Evolutionary conservation across 495 filamentous ascomycete genomes (phyloP), one percentile per base, ranked within the genome.

Genomic region (Astrothelium subdiscretum): DNA sequence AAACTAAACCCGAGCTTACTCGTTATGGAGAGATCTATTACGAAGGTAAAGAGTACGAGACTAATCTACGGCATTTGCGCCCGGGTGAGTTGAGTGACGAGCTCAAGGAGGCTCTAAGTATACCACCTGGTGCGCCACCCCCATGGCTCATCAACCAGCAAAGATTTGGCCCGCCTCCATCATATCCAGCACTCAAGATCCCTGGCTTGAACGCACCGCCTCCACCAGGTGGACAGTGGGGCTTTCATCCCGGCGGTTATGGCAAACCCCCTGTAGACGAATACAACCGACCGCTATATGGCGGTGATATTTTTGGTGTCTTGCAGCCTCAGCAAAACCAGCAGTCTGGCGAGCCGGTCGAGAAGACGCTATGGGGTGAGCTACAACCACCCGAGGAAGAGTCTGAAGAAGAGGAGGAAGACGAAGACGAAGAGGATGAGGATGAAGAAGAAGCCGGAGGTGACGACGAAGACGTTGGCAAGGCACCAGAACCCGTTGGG

Each of bases 141-240:
- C 94, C 94, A 31, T 98, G 94, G 94, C 83, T 97, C 57, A 92
- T 98, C 69, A 95, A 95, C 72, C 90, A 95, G 74, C 94, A 98
- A 71, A 85, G 92, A 66, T 89, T 89, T 67, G 94, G 94, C 1
- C 91, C 90, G 1, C 94, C 94, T 0, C 92, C 94, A 10, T 91
- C 88, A 8, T 98, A 98, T 73, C 90, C 94, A 24, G 86, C 87
- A 22, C 79, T 97, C 48, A 96, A 92, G 70, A 91, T 98, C 58
- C 89, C 94, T 6, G 94, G 94, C 31, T 80, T 98, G 24, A 98
- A 97, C 75, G 91, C 92, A n/a, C 90, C 94, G 3, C 87, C 91
- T 8, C 94, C 94, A 3, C 81, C 88, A n/a, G 94, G 94, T n/a
- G 91, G 86, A 11, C 80, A 83, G 68, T 98, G 94, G 94, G 94